Evolutionary conservation across 306 rosid species (phyloP).

Genomic region (Trifolium repens): DNA sequence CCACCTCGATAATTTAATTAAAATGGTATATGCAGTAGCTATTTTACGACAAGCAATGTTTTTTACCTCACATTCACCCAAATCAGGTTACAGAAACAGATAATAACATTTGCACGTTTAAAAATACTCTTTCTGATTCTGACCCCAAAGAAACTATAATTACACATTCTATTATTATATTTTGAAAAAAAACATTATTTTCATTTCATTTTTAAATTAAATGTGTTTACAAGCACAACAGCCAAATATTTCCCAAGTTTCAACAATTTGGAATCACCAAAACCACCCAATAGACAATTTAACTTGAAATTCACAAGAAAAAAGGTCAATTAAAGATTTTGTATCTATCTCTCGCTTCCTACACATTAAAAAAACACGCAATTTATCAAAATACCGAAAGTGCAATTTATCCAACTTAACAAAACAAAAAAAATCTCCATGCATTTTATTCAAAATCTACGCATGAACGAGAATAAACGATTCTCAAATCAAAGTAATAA

Average conservation of each 20-base stretch:
- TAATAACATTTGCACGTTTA: background rate
- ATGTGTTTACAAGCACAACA: background rate
- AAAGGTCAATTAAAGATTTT: background rate
- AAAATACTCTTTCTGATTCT: constrained; percentile 1
- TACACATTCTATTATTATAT: background rate
- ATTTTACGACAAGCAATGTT: background rate
- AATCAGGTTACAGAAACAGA: background rate
- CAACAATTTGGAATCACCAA: constrained; percentile 13
- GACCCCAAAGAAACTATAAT: constrained; percentile 1
- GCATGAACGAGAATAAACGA: background rate
- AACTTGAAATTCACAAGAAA: constrained; percentile 4
- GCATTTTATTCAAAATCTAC: background rate
- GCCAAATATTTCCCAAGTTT: constrained; percentile 9
- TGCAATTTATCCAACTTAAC: background rate
- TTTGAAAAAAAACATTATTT: background rate
- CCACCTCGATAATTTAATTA: too few species aligned
- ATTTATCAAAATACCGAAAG: background rate
- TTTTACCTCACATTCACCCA: background rate
- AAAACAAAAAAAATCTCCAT: background rate
- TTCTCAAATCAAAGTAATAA: background rate
- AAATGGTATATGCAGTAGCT: too few species aligned
- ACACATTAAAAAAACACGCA: background rate
- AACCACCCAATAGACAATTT: background rate
- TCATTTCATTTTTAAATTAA: too few species aligned
- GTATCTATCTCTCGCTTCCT: background rate